Base-by-base conservation (phyloP, 371 early-diverging fungal genomes). In the Nematocida parisii region DNA sequence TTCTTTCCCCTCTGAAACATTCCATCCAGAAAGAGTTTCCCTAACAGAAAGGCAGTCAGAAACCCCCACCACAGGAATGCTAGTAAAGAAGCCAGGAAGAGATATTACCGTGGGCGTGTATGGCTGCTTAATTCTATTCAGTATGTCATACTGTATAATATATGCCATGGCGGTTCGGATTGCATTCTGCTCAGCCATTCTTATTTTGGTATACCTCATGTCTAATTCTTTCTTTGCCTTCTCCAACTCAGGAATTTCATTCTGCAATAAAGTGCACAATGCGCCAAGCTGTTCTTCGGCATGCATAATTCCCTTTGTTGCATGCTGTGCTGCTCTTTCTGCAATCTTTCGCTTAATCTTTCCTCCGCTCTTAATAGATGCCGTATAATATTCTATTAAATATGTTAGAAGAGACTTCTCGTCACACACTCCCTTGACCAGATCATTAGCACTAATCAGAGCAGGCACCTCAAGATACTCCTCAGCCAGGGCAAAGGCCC, bases 341-440 rank as follows among this genome's bases (percentile, higher is more conserved):
- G 81, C 71, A 20, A 20, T n/a, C 13, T 45, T 46, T 61, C 57
- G 20, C 54, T 77, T 45, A 1, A 40, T 33, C 11, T 45, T 39
- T 33, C 54, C 60, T 9, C 68, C 60, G n/a, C 9, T 56, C 46
- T 56, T 56, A 5, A 33, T 71, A 27, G 70, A 68, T 15, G 40
- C 68, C 18, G 57, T 60, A 45, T 77, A 77, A 24, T 67, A 42
- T 50, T 60, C 80, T 27, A 77, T 22, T 15, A 77, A 24, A 60
- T 77, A 77, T 18, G 80, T 77, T 24, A 77, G 42, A 13, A 77
- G 5, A 15, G 80, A 77, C 57, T 77, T 77, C n/a, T 77, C 80
- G 54, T 77, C 80, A 52, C 80, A 77, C n/a, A 47, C n/a, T 7
- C 80, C 80, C 5, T 6, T 27, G 40, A 20, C 42, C 20, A 77